Evolutionary conservation across 768 basidiomycete species (phyloP).

Genomic region (Podaxis sp.): DNA sequence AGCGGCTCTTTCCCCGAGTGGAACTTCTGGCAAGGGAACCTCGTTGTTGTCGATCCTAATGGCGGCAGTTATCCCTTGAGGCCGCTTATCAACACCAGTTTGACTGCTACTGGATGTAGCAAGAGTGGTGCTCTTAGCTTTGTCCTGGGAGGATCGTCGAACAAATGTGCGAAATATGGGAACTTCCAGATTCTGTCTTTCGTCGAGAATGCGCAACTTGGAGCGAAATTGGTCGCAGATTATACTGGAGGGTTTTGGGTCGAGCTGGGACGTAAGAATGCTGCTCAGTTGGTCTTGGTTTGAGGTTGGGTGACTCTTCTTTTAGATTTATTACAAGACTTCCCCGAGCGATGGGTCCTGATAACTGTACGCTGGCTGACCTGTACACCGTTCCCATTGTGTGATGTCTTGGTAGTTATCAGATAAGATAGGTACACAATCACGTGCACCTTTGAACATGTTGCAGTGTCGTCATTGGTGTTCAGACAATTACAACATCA

Average conservation of each 20-base stretch:
- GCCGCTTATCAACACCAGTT: constrained; percentile 16
- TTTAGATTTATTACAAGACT: constrained; percentile 12
- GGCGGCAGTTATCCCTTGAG: constrained; percentile 10
- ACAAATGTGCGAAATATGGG: constrained; percentile 21
- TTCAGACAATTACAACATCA: not conserved
- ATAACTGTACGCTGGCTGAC: not conserved
- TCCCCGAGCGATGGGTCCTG: constrained; percentile 2
- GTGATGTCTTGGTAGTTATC: not conserved
- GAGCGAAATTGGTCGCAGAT: constrained; percentile 21
- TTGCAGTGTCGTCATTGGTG: constrained; percentile 8
- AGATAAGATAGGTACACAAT: not conserved
- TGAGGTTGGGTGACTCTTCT: not conserved
- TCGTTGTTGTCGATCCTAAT: constrained; percentile 15
- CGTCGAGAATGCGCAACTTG: constrained; percentile 22
- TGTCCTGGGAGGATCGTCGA: constrained; percentile 14
- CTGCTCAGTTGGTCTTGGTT: not conserved
- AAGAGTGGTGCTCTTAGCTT: constrained; percentile 19
- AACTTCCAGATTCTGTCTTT: constrained; percentile 22
- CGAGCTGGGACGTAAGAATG: constrained; percentile 17
- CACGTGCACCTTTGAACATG: constrained; percentile 3
- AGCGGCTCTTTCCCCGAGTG: constrained; percentile 19
- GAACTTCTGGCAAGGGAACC: constrained; percentile 22
- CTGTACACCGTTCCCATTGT: constrained; percentile 14
- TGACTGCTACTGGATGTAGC: constrained; percentile 15
- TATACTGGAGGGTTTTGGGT: constrained; percentile 24